Evolutionary conservation across 805 yeast genomes (phyloP).

Genomic region (Spencermartinsiella europaea): DNA sequence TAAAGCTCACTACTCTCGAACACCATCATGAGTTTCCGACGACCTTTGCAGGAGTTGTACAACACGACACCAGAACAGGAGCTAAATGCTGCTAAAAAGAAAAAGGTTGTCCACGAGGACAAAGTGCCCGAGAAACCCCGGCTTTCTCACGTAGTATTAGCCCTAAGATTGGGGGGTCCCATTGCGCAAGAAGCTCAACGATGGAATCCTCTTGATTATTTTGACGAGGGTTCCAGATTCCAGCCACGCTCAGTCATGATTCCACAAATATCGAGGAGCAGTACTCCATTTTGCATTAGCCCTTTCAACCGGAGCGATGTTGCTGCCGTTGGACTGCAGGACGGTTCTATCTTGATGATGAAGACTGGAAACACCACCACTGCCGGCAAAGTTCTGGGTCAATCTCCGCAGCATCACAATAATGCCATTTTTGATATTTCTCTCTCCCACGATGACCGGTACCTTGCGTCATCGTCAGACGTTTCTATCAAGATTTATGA

Average conservation of each 20-base stretch:
- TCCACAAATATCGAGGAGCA: neutral
- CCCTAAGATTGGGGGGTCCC: neutral
- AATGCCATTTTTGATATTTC: constrained; percentile 11
- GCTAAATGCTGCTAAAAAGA: neutral
- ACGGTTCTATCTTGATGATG: constrained; percentile 6
- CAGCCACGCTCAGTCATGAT: neutral
- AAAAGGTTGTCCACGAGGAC: neutral
- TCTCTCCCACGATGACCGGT: constrained; percentile 1
- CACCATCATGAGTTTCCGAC: neutral
- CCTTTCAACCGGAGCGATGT: constrained; percentile 5
- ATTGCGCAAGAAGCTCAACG: neutral
- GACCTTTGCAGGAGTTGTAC: neutral
- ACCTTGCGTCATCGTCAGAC: constrained; percentile 9
- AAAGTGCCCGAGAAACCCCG: neutral
- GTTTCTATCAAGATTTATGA: constrained; percentile 9
- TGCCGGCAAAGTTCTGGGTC: constrained; percentile 1
- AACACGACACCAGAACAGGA: neutral
- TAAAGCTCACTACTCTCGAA: no score
- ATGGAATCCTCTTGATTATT: neutral
- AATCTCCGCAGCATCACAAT: constrained; percentile 3
- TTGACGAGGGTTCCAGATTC: neutral
- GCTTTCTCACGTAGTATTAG: neutral
- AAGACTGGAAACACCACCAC: neutral
- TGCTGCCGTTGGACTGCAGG: constrained; percentile 10
- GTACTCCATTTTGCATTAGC: constrained; percentile 10